Evolutionary conservation across 805 yeast genomes (phyloP), one percentile per base, ranked within the genome.

Genomic region (Kurtzmaniella cleridarum): DNA sequence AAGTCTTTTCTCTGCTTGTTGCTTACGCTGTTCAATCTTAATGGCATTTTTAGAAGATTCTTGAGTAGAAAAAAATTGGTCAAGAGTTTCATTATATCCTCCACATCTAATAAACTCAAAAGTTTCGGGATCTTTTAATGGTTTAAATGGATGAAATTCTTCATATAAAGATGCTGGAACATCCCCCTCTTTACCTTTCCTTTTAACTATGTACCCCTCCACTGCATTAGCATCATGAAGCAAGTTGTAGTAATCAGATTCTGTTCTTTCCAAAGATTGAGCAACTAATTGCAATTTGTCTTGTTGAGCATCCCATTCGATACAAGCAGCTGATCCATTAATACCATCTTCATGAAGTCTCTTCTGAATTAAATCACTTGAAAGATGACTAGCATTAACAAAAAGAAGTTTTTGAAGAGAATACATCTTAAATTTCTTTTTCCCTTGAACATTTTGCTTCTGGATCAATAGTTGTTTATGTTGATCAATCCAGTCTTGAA

Each of bases 31-130:
- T 44, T 87, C 95, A 27, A 84, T 75, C 41, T 79, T 76, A 40
- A 85, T 60, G 0, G 89, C 81, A 50, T 80, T 77, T 51, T 86
- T 87, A 3, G 88, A 78, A 3, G 95, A 79, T 53, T 91, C 95
- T 12, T 90, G 67, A 0, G 91, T 80, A 0, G 96, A 87, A 55
- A 85, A 91, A 54, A 85, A 91, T 30, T 66, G 69, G 59, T 91
- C 98, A 15, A 91, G 71, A 0, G 97, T 82, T 41, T 76, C 75
- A 54, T 88, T 90, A 57, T 88, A 91, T 0, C 93, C 89, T 6
- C 64, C 59, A 11, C 78, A 60, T 14, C 64, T 66, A 2, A 73
- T 66, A 15, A 79, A 52, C 16, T 64, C 62, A 36, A 52, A 57
- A 12, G 50, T 47, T n/a, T 35, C 46, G 1, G 42, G 50, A 7